These are phyloP conservation scores for Leishmania martiniquensis DNA, from an alignment of 208 protist genomes.

Conservation along the genomic window DNA sequence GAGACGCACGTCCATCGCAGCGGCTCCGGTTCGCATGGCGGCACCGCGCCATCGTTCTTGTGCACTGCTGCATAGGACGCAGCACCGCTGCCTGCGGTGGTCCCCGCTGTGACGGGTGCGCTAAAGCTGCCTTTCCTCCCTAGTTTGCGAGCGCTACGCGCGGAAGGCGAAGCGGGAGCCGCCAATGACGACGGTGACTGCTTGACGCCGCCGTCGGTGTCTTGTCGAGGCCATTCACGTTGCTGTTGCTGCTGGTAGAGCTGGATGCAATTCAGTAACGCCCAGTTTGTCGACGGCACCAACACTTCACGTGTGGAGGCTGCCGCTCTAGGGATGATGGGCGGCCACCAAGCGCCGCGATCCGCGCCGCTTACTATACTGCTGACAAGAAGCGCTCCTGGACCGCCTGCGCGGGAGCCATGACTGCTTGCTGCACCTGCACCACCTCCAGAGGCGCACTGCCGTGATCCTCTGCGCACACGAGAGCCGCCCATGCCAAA, in stretches of 20 bases:
- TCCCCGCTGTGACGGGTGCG: not conserved
- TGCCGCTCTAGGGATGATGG: not conserved
- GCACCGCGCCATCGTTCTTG: conserved; percentile 6
- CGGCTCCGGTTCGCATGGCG: conserved; percentile 1
- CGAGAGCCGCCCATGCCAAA: not conserved
- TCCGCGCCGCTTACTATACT: conserved; percentile 2
- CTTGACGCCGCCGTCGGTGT: conserved; percentile 14
- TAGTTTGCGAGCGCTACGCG: not conserved
- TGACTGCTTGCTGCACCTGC: not conserved
- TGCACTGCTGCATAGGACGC: not conserved
- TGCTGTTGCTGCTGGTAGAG: conserved; percentile 12
- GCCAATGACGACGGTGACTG: not conserved
- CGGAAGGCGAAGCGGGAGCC: not conserved
- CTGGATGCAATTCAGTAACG: conserved; percentile 23
- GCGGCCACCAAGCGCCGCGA: conserved; percentile 16
- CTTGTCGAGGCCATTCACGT: not conserved
- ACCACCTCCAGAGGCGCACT: not conserved
- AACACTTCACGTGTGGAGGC: conserved; percentile 9
- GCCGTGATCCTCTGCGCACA: conserved; percentile 1
- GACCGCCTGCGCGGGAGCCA: not conserved
- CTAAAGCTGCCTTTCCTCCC: not conserved
- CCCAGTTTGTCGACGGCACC: conserved; percentile 37
- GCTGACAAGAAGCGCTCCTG: not conserved
- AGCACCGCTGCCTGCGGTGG: not conserved
- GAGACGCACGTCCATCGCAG: conserved; percentile 32